These are phyloP conservation scores for Nemophila menziesii DNA, from an alignment of 257 asterid genomes.

Conservation along the genomic window DNA sequence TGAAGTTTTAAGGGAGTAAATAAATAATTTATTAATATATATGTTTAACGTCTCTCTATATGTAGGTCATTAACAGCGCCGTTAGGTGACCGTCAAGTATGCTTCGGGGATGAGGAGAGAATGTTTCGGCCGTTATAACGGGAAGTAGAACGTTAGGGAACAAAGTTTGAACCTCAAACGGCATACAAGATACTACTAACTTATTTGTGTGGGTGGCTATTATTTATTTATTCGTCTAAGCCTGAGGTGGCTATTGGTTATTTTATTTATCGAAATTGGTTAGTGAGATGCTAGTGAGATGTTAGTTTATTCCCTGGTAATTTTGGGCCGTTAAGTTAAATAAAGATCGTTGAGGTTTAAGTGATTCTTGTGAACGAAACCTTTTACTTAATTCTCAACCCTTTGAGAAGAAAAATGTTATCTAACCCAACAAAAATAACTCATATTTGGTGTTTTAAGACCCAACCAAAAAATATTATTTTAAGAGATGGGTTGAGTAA, in stretches of 20 bases:
- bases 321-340: slow-evolving; percentile 20
- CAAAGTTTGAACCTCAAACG: slow-evolving; percentile 93
- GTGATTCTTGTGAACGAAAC: too few relatives aligned
- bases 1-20: slow-evolving; percentile 39
- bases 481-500: too few relatives aligned
- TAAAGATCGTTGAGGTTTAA: too few relatives aligned
- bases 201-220: slow-evolving; percentile 13
- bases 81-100: slow-evolving; percentile 35
- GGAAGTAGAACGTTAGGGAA: slow-evolving; percentile 43
- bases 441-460: too few relatives aligned
- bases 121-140: slow-evolving; percentile 21
- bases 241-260: too few relatives aligned
- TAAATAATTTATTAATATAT: slow-evolving; percentile 22
- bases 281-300: neutral
- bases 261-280: slow-evolving; percentile 7
- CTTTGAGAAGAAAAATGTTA: too few relatives aligned
- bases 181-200: slow-evolving; percentile 27
- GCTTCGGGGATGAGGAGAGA: neutral
- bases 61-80: slow-evolving; percentile 43
- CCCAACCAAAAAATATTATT: too few relatives aligned
- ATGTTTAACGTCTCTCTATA: slow-evolving; percentile 4
- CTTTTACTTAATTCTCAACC: too few relatives aligned
- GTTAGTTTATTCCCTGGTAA: slow-evolving; percentile 38
- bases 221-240: too few relatives aligned
- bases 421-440: too few relatives aligned